These are phyloP conservation scores for Bipolaris sorokiniana DNA, from an alignment of 2,329 filamentous ascomycete genomes.

Conservation along the genomic window DNA sequence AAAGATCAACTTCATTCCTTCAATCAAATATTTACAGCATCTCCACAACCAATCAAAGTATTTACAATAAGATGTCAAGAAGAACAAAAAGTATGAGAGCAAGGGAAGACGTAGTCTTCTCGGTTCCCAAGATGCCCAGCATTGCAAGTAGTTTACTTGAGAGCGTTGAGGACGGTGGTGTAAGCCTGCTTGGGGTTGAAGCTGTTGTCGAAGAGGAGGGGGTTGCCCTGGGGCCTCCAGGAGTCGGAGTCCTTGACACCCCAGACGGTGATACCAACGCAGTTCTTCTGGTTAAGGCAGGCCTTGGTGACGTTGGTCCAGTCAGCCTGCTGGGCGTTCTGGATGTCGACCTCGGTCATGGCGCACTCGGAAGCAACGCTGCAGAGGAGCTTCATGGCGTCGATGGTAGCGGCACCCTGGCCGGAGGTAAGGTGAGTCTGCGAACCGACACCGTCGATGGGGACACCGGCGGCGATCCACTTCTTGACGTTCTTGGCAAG, in stretches of 20 bases:
- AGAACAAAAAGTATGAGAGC: background rate
- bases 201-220: conserved; percentile 54
- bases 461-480: conserved; percentile 67
- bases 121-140: background rate
- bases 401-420: conserved; percentile 55
- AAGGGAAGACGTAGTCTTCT: background rate
- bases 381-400: conserved; percentile 61
- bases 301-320: conserved; percentile 63
- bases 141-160: conserved; percentile 18
- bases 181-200: conserved; percentile 54
- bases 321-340: conserved; percentile 61
- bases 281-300: conserved; percentile 66
- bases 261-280: conserved; percentile 72
- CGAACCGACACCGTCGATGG: conserved; percentile 66
- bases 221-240: conserved; percentile 53
- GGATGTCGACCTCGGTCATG: conserved; percentile 73
- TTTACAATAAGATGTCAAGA: conserved; percentile 1
- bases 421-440: conserved; percentile 59
- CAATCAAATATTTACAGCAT: conserved; percentile 15
- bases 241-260: conserved; percentile 55
- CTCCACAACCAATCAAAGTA: conserved; percentile 1
- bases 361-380: conserved; percentile 64
- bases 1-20: background rate
- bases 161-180: conserved; percentile 40
- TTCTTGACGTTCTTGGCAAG: conserved; percentile 68